phyloP scores from a whole-genome alignment of 2,329 filamentous ascomycete genomes.

The Triangularia verruculosa region DNA sequence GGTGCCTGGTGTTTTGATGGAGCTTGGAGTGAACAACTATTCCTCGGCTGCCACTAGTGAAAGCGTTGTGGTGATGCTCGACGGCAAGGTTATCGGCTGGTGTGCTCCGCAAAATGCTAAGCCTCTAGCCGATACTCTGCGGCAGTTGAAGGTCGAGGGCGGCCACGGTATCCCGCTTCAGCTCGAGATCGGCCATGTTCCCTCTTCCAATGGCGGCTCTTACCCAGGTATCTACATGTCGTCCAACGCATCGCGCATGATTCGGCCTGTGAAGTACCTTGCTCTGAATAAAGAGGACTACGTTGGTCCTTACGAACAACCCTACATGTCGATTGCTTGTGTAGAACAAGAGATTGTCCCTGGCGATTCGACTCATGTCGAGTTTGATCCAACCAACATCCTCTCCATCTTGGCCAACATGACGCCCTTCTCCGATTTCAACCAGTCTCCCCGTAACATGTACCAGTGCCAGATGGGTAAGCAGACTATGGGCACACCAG shows the following conservation, averaged over 20 bases:
- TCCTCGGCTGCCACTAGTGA: conserved; percentile 79
- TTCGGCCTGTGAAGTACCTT: conserved; percentile 88
- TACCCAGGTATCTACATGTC: conserved; percentile 96
- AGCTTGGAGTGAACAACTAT: conserved; percentile 73
- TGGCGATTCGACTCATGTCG: conserved; percentile 89
- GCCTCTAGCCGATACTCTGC: conserved; percentile 78
- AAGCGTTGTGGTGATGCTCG: conserved; percentile 84
- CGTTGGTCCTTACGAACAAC: conserved; percentile 91
- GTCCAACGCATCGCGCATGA: conserved; percentile 80
- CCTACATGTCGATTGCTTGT: conserved; percentile 96
- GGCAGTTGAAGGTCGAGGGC: conserved; percentile 94
- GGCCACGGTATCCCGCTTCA: conserved; percentile 74
- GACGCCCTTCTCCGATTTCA: conserved; percentile 98
- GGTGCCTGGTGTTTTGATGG: conserved; percentile 69
- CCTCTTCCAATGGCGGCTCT: conserved; percentile 83
- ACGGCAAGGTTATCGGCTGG: conserved; percentile 87
- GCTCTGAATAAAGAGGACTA: conserved; percentile 81
- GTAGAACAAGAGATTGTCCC: conserved; percentile 82
- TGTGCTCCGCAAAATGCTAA: conserved; percentile 81
- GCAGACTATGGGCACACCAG: conserved; percentile 97
- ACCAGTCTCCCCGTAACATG: conserved; percentile 98
- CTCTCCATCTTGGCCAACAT: conserved; percentile 97
- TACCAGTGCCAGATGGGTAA: conserved; percentile 99
- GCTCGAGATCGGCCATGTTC: conserved; percentile 89
- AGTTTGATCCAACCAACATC: conserved; percentile 92